These are phyloP conservation scores for Didymella segeticola DNA, from an alignment of 2,329 filamentous ascomycete species.

Conservation along the genomic window DNA sequence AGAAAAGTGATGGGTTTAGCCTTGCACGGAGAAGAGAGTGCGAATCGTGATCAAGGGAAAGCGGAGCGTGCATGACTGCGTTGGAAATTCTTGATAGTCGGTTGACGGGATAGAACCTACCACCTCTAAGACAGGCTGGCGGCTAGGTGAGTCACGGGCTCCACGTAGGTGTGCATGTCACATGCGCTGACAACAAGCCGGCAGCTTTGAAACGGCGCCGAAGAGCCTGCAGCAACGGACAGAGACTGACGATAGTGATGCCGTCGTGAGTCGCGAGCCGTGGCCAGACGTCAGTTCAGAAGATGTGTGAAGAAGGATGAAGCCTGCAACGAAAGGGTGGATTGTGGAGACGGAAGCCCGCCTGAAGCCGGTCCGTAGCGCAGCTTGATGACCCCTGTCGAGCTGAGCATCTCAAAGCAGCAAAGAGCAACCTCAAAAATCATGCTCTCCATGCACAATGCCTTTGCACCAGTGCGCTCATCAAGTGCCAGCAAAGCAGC, in stretches of 20 bases:
- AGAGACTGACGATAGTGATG: constrained; percentile 30
- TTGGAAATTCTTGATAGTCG: constrained; percentile 17
- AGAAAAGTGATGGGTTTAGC: constrained; percentile 2
- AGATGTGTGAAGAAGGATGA: constrained; percentile 19
- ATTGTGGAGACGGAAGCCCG: constrained; percentile 18
- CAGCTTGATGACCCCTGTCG: constrained; percentile 33
- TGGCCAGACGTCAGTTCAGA: constrained; percentile 14
- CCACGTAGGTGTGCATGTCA: constrained; percentile 44
- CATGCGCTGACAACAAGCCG: constrained; percentile 27
- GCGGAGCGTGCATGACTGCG: constrained; percentile 17
- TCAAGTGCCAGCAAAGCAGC: constrained; percentile 26
- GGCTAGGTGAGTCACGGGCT: constrained; percentile 42
- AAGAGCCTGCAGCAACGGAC: constrained; percentile 21
- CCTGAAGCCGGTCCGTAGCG: constrained; percentile 32
- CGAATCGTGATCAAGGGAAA: constrained; percentile 17
- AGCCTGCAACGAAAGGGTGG: constrained; percentile 9
- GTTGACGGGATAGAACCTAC: constrained; percentile 6
- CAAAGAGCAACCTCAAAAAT: constrained; percentile 26
- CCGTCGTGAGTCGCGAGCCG: no score
- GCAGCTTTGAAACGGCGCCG: constrained; percentile 41
- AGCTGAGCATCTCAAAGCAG: constrained; percentile 38
- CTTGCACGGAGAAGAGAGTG: background rate
- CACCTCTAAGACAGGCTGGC: constrained; percentile 10
- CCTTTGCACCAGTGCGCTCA: constrained; percentile 8
- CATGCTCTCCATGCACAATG: constrained; percentile 35